Evolutionary conservation across 1,139 yeast genomes (phyloP).

Genomic region (Dujonia santamariae): DNA sequence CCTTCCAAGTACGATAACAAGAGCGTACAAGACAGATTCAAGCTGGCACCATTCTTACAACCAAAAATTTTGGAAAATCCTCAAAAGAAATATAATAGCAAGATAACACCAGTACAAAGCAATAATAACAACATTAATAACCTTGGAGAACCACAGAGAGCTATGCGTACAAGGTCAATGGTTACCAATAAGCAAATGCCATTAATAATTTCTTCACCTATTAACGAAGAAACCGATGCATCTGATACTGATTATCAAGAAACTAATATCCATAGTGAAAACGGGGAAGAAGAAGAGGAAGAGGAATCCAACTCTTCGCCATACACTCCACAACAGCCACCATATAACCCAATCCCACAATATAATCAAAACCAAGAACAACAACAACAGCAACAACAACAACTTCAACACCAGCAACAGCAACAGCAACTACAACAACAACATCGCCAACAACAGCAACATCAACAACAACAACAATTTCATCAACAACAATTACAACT

Average conservation of each 20-base stretch:
- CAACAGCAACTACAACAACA: slow-evolving; percentile 4
- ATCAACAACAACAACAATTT: neutral
- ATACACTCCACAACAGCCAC: slow-evolving; percentile 42
- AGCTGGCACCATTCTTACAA: slow-evolving; percentile 47
- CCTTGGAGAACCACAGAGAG: slow-evolving; percentile 36
- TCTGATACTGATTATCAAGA: slow-evolving; percentile 34
- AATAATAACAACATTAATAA: slow-evolving; percentile 1
- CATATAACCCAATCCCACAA: slow-evolving; percentile 20
- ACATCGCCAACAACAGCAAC: slow-evolving; percentile 3
- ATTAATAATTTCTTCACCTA: slow-evolving; percentile 36
- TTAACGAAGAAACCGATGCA: slow-evolving; percentile 36
- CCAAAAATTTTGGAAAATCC: slow-evolving; percentile 40
- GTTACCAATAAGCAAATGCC: slow-evolving; percentile 23
- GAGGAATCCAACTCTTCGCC: slow-evolving; percentile 25
- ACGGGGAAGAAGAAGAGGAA: slow-evolving; percentile 13
- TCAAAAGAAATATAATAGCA: slow-evolving; percentile 26
- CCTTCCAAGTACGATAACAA: slow-evolving; percentile 41
- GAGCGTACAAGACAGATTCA: slow-evolving; percentile 44
- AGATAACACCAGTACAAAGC: slow-evolving; percentile 6
- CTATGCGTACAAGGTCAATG: slow-evolving; percentile 46
- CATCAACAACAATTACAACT: neutral
- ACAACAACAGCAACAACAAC: neutral
- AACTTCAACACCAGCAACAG: neutral
- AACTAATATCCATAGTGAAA: slow-evolving; percentile 8
- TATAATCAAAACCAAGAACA: slow-evolving; percentile 5